A percentile compares a stretch with the other conserved stretches of the same genome.
phyloP scores from a whole-genome alignment of 2,329 filamentous ascomycete species.

The Plenodomus lindquistii region DNA sequence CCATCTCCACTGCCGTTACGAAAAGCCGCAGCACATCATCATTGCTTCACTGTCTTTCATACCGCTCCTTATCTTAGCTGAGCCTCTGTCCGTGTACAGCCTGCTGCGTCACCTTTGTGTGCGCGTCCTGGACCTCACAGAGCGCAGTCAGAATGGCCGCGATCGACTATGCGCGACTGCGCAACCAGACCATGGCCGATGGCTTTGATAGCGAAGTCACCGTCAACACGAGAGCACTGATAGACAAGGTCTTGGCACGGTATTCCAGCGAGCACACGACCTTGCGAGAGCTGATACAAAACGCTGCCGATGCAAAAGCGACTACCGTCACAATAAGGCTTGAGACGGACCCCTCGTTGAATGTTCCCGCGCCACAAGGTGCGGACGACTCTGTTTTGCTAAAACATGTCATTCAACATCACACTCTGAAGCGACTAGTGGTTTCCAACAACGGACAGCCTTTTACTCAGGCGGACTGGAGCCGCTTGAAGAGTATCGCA shows the following conservation, averaged over 20 bases:
- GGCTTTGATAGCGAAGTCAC: conserved; percentile 97
- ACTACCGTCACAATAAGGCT: conserved; percentile 88
- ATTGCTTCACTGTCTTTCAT: not conserved
- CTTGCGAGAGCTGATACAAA: conserved; percentile 92
- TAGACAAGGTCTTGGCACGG: conserved; percentile 94
- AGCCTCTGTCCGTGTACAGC: not conserved
- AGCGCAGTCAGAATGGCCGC: conserved; percentile 30
- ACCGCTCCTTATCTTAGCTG: too few relatives aligned
- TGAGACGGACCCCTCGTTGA: conserved; percentile 84
- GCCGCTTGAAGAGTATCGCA: conserved; percentile 91
- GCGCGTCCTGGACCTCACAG: not conserved
- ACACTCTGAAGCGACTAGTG: conserved; percentile 83
- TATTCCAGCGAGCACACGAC: conserved; percentile 94
- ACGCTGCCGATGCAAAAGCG: conserved; percentile 95
- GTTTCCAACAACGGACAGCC: conserved; percentile 90
- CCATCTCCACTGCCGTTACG: not conserved
- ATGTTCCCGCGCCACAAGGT: conserved; percentile 68
- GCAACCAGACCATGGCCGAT: conserved; percentile 84
- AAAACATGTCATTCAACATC: conserved; percentile 81
- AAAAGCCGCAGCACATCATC: not conserved
- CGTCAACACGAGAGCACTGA: conserved; percentile 93
- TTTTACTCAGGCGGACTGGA: conserved; percentile 91
- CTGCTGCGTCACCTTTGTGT: too few relatives aligned
- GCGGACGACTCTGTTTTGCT: conserved; percentile 71
- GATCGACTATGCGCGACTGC: conserved; percentile 67